Percentiles rank a stretch among this genome's conserved stretches.
These are phyloP conservation scores for Rhizopogon rudus DNA, from an alignment of 768 basidiomycete genomes.

Conservation along the genomic window DNA sequence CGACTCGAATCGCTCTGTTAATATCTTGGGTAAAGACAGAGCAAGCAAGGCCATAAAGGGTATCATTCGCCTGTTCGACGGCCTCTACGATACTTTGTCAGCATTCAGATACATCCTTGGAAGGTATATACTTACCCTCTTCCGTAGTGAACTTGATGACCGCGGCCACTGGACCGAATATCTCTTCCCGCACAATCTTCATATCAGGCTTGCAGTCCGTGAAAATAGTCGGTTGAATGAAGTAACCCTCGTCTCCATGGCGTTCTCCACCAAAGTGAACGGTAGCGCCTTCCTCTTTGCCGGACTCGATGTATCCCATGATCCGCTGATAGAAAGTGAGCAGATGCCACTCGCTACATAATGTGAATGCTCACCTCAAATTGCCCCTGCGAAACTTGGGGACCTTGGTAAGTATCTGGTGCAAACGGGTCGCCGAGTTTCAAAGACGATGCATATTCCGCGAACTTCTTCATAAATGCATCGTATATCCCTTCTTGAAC, in stretches of 20 bases:
- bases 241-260: constrained; percentile 55
- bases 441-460: constrained; percentile 25
- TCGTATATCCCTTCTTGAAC: constrained; percentile 57
- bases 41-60: constrained; percentile 47
- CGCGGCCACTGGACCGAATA: constrained; percentile 69
- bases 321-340: constrained; percentile 37
- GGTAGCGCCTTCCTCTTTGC: constrained; percentile 54
- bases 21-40: constrained; percentile 47
- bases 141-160: constrained; percentile 62
- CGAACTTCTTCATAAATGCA: constrained; percentile 43
- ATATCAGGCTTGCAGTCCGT: constrained; percentile 50
- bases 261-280: constrained; percentile 51
- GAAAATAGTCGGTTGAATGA: constrained; percentile 60
- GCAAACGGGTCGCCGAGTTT: constrained; percentile 43
- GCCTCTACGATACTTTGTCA: constrained; percentile 15
- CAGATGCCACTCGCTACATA: too few species aligned
- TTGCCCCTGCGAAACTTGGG: constrained; percentile 44
- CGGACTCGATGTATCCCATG: constrained; percentile 56
- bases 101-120: neutral
- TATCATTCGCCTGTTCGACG: constrained; percentile 42
- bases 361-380: constrained; percentile 26
- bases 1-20: constrained; percentile 36
- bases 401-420: constrained; percentile 38
- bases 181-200: constrained; percentile 56
- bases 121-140: constrained; percentile 26